Base-by-base conservation (phyloP, 306 rosid genomes). In the Arachis hypogaea region DNA sequence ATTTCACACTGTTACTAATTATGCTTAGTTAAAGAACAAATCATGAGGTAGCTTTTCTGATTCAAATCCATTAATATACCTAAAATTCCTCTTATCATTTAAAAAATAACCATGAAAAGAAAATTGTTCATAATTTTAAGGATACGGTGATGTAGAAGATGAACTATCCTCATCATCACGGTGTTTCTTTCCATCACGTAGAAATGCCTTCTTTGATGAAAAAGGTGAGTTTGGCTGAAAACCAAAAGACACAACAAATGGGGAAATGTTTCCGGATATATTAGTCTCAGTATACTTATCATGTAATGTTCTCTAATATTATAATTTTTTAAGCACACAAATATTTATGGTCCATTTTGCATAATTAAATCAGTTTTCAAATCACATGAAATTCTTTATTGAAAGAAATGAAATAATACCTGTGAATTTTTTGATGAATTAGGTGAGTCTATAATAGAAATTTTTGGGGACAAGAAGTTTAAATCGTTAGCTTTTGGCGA, bases 71-170 rank as follows among this genome's bases (percentile, higher is more conserved):
- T 1, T 38, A 16, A 38, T 38, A 72, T 59, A 45, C 60, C 74
- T 60, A 78, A 69, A 69, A 71, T 46, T 63, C 59, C 68, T 59
- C 11, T 45, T 43, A 41, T 61, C 38, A 2, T 33, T 33, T 68
- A 52, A 59, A 55, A 77, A 51, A 74, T 57, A 80, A 75, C 70
- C 72, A 72, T 58, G 57, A 68, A 69, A 80, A 33, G 57, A 68
- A 69, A 80, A 33, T 71, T 71, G 9, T 75, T 54, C 7, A 3
- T 44, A 73, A 18, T 75, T 57, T 60, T 66, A 65, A 92, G 99
- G 99, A 95, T 95, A 95, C 97, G 99, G 92, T 72, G 97, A 88
- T 73, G 92, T 77, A 36, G 81, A 30, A 63, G 96, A 95, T 90
- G 87, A 92, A 82, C 63, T 81, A 64, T 94, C 99, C 83, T 94